These are phyloP conservation scores for Pseudogymnoascus sp. DNA, from an alignment of 2,329 filamentous ascomycete species.

Conservation along the genomic window DNA sequence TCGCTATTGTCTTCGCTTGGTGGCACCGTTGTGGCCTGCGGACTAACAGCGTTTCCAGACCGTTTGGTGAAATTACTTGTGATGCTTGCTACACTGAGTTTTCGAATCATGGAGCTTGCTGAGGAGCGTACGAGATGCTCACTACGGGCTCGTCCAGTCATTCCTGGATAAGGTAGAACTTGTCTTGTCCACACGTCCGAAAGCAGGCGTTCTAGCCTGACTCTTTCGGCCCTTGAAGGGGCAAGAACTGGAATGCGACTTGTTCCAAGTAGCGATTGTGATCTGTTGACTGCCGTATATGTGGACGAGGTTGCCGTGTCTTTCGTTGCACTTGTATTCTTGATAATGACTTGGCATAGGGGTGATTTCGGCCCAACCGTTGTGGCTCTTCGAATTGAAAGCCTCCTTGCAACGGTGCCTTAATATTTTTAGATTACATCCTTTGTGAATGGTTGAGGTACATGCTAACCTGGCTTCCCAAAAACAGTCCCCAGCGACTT, in stretches of 20 bases:
- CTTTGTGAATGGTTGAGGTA: background rate
- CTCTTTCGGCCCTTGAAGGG: conserved; percentile 67
- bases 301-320: conserved; percentile 41
- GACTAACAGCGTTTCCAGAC: conserved; percentile 47
- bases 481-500: conserved; percentile 69
- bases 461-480: conserved; percentile 55
- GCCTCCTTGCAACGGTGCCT: conserved; percentile 57
- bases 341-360: conserved; percentile 72
- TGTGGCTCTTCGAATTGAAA: conserved; percentile 73
- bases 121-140: conserved; percentile 69
- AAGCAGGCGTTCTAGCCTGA: conserved; percentile 66
- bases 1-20: background rate
- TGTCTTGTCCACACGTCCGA: conserved; percentile 80
- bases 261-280: conserved; percentile 69
- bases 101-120: conserved; percentile 82
- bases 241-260: conserved; percentile 63
- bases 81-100: conserved; percentile 76
- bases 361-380: conserved; percentile 63
- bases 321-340: conserved; percentile 68
- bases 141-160: conserved; percentile 57
- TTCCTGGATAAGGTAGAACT: conserved; percentile 72
- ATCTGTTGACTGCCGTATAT: conserved; percentile 58
- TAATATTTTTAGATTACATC: background rate
- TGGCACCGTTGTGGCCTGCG: background rate
- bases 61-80: conserved; percentile 68